A percentile compares a stretch with the other conserved stretches of the same genome.
phyloP scores from a whole-genome alignment of 495 filamentous ascomycete species.

The Penicillium macrosclerotiorum region DNA sequence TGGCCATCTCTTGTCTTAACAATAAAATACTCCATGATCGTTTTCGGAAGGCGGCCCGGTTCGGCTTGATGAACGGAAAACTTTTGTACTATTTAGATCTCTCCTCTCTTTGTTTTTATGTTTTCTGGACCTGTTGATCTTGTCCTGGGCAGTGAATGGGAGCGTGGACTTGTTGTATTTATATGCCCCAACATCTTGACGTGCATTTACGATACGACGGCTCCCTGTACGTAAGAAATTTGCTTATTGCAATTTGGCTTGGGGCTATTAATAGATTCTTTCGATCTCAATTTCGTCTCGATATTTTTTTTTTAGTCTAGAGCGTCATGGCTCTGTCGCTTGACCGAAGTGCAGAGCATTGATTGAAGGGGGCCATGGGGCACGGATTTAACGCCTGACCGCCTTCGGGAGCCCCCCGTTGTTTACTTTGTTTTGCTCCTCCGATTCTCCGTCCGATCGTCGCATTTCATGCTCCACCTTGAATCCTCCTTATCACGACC shows the following conservation, averaged over 20 bases:
- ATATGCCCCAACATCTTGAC: constrained; percentile 31
- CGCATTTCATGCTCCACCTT: not conserved
- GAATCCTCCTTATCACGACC: constrained; percentile 11
- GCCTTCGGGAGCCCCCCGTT: constrained; percentile 23
- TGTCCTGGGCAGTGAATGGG: constrained; percentile 35
- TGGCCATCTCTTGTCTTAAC: constrained; percentile 34
- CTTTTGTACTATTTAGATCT: constrained; percentile 37
- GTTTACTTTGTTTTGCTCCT: constrained; percentile 30
- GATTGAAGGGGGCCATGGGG: no score
- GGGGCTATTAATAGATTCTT: constrained; percentile 4
- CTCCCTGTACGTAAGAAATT: constrained; percentile 12
- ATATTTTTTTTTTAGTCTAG: not conserved
- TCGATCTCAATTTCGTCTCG: not conserved
- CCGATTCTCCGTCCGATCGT: not conserved
- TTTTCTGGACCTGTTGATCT: constrained; percentile 19
- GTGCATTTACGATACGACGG: constrained; percentile 28
- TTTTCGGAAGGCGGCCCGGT: constrained; percentile 23
- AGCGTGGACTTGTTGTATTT: constrained; percentile 30
- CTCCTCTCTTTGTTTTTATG: constrained; percentile 37
- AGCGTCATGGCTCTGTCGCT: no score
- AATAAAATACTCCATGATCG: constrained; percentile 31
- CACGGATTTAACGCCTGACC: constrained; percentile 17
- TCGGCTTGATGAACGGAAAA: constrained; percentile 37
- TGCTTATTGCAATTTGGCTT: constrained; percentile 17
- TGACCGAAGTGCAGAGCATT: no score